Base-by-base conservation (phyloP, 345 rosid species). In the Triadica sebifera region DNA sequence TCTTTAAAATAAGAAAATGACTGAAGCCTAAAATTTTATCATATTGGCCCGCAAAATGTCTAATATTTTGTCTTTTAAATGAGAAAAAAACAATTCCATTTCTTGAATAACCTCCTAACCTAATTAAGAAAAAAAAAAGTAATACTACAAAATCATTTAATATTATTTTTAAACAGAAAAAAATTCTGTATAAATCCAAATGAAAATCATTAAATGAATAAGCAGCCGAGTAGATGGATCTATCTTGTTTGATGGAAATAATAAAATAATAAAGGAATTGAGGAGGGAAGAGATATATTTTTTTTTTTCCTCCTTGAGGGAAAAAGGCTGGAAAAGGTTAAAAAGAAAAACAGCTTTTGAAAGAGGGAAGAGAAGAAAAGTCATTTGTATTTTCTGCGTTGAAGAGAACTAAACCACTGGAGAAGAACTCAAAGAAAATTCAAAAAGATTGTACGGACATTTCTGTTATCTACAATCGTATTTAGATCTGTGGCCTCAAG, bases 301-400 rank as follows among this genome's bases (percentile, higher is more conserved):
- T 6, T 43, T 29, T 29, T 29, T 29, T 29, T 29, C 2, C 2
- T 29, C 34, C 34, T 29, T 29, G 34, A 5, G n/a, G 6, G 19
- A 53, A 17, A 5, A n/a, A 53, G 16, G 57, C 12, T 11, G 12
- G 7, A 15, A 60, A 29, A 15, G n/a, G 15, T 49, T 46, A 20
- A 65, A 79, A 65, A 79, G 69, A 39, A 75, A 72, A 72, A 38
- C 79, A 57, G 71, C 69, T 76, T n/a, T 80, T 73, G 12, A 75
- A 55, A 24, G 57, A 51, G 24, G 45, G 64, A 38, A 72, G 29
- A 47, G 46, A 72, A 58, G 17, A 67, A 59, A 41, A n/a, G 39
- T 59, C 37, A 43, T n/a, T 67, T 34, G 57, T 67, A 47, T 56
- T 66, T 75, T 47, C 66, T 49, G 65, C 58, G 43, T 56, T 25